These are phyloP conservation scores for Colletotrichum ledebouriae DNA, from an alignment of 2,329 filamentous ascomycete genomes.

Conservation along the genomic window DNA sequence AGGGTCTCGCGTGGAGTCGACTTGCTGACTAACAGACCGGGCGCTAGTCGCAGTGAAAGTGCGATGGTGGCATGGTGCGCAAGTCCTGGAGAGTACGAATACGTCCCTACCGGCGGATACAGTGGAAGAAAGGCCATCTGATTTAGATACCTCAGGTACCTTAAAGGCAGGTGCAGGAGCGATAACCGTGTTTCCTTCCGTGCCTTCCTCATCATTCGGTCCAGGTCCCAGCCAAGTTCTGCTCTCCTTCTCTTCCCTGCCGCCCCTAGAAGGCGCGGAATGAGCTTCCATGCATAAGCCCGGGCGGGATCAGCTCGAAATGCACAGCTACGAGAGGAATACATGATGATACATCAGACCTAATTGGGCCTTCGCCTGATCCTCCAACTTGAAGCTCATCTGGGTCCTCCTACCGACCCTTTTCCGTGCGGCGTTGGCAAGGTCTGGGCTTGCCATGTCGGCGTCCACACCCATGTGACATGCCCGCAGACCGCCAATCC, in stretches of 20 bases:
- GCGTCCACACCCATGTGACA: slow-evolving; percentile 6
- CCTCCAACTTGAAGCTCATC: background rate
- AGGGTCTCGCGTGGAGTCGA: too few species aligned
- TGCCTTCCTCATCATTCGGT: background rate
- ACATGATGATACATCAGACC: slow-evolving; percentile 24
- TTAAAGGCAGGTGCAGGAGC: background rate
- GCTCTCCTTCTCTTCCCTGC: background rate
- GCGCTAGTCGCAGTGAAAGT: too few species aligned
- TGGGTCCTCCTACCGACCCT: background rate
- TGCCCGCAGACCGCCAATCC: background rate
- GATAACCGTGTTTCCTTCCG: background rate
- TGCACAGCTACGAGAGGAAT: slow-evolving; percentile 15
- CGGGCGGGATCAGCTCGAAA: slow-evolving; percentile 37
- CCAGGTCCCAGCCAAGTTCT: too few species aligned
- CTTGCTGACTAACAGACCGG: too few species aligned
- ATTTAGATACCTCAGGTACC: too few species aligned
- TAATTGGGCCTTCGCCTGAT: too few species aligned
- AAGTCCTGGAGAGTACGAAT: too few species aligned
- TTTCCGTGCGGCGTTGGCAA: background rate
- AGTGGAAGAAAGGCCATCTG: too few species aligned
- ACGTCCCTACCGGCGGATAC: too few species aligned
- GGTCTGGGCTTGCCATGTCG: slow-evolving; percentile 12
- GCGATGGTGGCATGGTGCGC: too few species aligned
- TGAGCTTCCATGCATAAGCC: slow-evolving; percentile 39
- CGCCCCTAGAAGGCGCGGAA: slow-evolving; percentile 39